phyloP scores from a whole-genome alignment of 176 grass and related monocot species.

The Secale cereale region DNA sequence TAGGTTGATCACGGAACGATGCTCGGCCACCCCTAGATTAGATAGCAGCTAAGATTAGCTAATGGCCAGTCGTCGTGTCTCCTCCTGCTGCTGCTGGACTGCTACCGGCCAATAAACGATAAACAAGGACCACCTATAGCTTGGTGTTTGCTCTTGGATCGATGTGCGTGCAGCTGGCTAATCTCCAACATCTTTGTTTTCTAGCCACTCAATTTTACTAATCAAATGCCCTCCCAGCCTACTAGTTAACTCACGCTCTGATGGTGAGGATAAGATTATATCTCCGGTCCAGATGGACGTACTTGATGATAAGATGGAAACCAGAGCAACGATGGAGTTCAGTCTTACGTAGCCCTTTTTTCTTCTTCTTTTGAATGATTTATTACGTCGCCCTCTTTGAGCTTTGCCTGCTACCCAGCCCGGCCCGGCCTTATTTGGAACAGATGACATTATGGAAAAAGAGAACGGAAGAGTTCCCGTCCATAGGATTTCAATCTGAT shows the following conservation, averaged over 20 bases:
- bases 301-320: background rate
- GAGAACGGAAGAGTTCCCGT: background rate
- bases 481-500: too few relatives aligned
- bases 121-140: background rate
- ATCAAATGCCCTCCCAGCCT: background rate
- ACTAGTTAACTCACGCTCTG: background rate
- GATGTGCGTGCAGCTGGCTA: constrained; percentile 2
- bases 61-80: background rate
- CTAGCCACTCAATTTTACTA: too few relatives aligned
- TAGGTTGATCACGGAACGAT: constrained; percentile 36
- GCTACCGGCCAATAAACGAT: constrained; percentile 2
- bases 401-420: background rate
- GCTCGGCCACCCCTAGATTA: background rate
- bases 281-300: background rate
- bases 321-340: too few relatives aligned
- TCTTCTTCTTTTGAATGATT: too few relatives aligned
- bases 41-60: background rate
- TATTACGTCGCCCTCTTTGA: background rate
- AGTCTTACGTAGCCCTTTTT: background rate
- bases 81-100: background rate
- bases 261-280: too few relatives aligned
- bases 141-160: constrained; percentile 12
- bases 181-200: constrained; percentile 18
- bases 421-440: background rate
- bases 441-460: background rate